A percentile compares a stretch with the other conserved stretches of the same genome.
Evolutionary conservation across 805 yeast genomes (phyloP).

Genomic region (Spathaspora hagerdaliae): DNA sequence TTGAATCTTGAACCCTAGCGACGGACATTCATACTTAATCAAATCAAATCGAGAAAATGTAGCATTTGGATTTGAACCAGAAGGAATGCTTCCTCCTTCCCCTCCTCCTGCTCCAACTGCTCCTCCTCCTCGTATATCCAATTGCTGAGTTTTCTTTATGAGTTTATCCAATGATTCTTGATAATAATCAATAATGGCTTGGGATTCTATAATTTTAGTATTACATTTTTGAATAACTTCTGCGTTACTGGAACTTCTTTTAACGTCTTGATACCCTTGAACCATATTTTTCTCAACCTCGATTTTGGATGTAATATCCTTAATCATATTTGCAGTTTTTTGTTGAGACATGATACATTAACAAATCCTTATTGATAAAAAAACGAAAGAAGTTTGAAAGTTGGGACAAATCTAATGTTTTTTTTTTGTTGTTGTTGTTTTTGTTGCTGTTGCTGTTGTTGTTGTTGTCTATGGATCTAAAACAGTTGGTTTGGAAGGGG

Average conservation of each 20-base stretch:
- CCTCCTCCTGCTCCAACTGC: neutral
- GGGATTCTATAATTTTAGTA: conserved; percentile 85
- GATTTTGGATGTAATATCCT: conserved; percentile 79
- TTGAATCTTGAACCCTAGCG: conserved; percentile 90
- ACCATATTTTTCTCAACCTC: conserved; percentile 86
- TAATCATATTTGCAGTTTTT: conserved; percentile 30
- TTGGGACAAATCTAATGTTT: neutral
- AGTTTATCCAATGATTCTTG: conserved; percentile 71
- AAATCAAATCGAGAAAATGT: conserved; percentile 71
- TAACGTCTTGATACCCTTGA: conserved; percentile 78
- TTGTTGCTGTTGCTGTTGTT: conserved; percentile 1
- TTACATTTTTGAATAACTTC: conserved; percentile 88
- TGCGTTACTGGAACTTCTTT: conserved; percentile 72
- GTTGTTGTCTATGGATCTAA: too few species aligned
- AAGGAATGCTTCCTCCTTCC: neutral
- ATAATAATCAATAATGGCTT: conserved; percentile 84
- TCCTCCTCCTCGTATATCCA: neutral
- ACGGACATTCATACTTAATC: conserved; percentile 89
- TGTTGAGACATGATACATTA: conserved; percentile 6
- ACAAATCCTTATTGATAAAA: too few species aligned
- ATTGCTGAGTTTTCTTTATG: conserved; percentile 24
- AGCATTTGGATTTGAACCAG: conserved; percentile 22
- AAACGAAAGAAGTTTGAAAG: neutral
- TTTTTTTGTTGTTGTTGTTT: too few species aligned
- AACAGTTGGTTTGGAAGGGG: too few species aligned